These are phyloP conservation scores for Macrocybe gigantea DNA, from an alignment of 768 basidiomycete species.

Conservation along the genomic window DNA sequence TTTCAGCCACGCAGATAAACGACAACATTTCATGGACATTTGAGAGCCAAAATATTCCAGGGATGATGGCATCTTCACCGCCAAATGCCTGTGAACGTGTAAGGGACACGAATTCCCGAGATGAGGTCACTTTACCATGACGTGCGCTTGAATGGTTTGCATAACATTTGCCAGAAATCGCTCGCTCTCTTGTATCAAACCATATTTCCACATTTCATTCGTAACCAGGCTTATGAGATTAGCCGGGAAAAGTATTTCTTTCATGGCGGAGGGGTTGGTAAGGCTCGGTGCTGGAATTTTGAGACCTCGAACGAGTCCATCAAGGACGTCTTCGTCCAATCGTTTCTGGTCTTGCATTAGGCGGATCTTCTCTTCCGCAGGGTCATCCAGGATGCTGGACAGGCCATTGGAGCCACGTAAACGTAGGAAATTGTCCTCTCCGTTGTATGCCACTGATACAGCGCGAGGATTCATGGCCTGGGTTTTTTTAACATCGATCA, in stretches of 20 bases:
- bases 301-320: slow-evolving; percentile 83
- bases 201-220: slow-evolving; percentile 99
- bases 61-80: slow-evolving; percentile 92
- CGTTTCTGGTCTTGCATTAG: slow-evolving; percentile 87
- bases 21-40: slow-evolving; percentile 99
- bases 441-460: slow-evolving; percentile 84
- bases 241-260: slow-evolving; percentile 98
- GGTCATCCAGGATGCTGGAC: slow-evolving; percentile 78
- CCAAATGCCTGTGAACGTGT: slow-evolving; percentile 66
- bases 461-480: slow-evolving; percentile 75
- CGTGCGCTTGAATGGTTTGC: slow-evolving; percentile 95
- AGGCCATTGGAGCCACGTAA: slow-evolving; percentile 56
- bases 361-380: slow-evolving; percentile 91
- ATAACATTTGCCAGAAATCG: slow-evolving; percentile 98
- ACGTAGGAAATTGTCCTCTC: slow-evolving; percentile 64
- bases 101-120: slow-evolving; percentile 4
- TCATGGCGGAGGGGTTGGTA: slow-evolving; percentile 87
- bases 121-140: slow-evolving; percentile 71
- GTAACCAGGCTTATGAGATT: slow-evolving; percentile 96
- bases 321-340: slow-evolving; percentile 89
- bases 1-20: slow-evolving; percentile 98
- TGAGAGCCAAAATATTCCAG: slow-evolving; percentile 99
- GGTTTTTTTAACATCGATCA: slow-evolving; percentile 66
- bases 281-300: slow-evolving; percentile 91
- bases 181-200: slow-evolving; percentile 94